A percentile compares a stretch with the other conserved stretches of the same genome.
Evolutionary conservation across 352 stramenopile species (phyloP).

Genomic region (Phytophthora pistaciae): DNA sequence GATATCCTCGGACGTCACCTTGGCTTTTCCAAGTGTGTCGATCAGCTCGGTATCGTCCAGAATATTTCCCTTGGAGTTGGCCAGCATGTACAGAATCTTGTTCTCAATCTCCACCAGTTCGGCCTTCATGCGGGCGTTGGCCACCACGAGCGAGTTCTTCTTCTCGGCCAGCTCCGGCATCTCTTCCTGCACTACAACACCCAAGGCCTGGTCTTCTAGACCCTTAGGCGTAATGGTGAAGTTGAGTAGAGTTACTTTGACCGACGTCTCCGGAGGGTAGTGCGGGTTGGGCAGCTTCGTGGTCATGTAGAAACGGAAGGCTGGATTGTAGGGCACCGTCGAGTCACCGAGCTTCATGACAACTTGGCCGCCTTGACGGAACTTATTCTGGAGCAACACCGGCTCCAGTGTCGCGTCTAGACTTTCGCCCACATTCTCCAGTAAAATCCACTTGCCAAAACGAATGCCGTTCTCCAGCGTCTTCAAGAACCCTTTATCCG

Average conservation of each 20-base stretch:
- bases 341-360: slow-evolving; percentile 95
- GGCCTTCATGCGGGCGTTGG: slow-evolving; percentile 92
- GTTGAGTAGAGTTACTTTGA: slow-evolving; percentile 94
- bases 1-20: slow-evolving; percentile 94
- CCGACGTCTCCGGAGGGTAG: slow-evolving; percentile 93
- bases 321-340: slow-evolving; percentile 92
- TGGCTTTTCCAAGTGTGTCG: slow-evolving; percentile 91
- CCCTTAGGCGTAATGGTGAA: slow-evolving; percentile 94
- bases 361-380: slow-evolving; percentile 92
- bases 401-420: slow-evolving; percentile 93
- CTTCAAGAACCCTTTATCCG: slow-evolving; percentile 85
- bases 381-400: slow-evolving; percentile 92
- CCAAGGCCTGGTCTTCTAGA: slow-evolving; percentile 92
- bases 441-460: slow-evolving; percentile 93
- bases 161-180: slow-evolving; percentile 95
- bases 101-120: slow-evolving; percentile 95
- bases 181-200: slow-evolving; percentile 94
- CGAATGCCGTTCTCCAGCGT: slow-evolving; percentile 93
- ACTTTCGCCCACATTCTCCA: slow-evolving; percentile 90
- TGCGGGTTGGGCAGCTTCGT: slow-evolving; percentile 95
- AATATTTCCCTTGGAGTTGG: slow-evolving; percentile 94
- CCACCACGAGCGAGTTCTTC: slow-evolving; percentile 94
- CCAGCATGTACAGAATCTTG: slow-evolving; percentile 94
- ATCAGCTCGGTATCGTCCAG: slow-evolving; percentile 94
- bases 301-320: slow-evolving; percentile 95